Evolutionary conservation across 2,329 filamentous ascomycete species (phyloP).

Genomic region (Diaporthe sp.): DNA sequence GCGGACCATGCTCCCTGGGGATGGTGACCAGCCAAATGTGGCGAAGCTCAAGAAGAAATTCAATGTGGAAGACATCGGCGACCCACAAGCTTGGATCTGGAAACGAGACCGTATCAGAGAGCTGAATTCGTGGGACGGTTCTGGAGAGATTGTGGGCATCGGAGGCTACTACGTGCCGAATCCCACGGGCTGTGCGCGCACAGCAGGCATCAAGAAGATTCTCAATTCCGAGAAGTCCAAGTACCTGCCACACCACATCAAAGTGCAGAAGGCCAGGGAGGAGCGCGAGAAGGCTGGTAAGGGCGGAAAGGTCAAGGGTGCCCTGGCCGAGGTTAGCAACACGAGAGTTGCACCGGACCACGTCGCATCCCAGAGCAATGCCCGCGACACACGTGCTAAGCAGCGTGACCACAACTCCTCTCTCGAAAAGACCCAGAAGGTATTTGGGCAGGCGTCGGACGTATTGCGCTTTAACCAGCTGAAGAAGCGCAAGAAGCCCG

Average conservation of each 20-base stretch:
- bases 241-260: constrained; percentile 97
- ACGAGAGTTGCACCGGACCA: constrained; percentile 83
- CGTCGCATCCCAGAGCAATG: constrained; percentile 86
- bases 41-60: constrained; percentile 63
- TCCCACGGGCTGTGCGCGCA: constrained; percentile 85
- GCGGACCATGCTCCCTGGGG: constrained; percentile 56
- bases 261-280: constrained; percentile 90
- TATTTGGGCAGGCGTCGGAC: constrained; percentile 85
- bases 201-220: constrained; percentile 95
- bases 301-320: constrained; percentile 72
- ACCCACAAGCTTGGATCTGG: constrained; percentile 70
- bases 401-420: constrained; percentile 95
- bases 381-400: constrained; percentile 93
- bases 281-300: constrained; percentile 81
- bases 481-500: constrained; percentile 99
- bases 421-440: constrained; percentile 94
- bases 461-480: constrained; percentile 98
- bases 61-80: constrained; percentile 56
- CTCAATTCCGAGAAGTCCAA: constrained; percentile 98
- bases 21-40: constrained; percentile 62
- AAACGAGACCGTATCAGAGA: constrained; percentile 67
- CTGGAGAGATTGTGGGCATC: constrained; percentile 54
- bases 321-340: constrained; percentile 75
- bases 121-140: constrained; percentile 59
- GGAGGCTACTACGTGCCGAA: constrained; percentile 87